Base-by-base conservation (phyloP, 305 asterid species). In the Coffea humblotiana region DNA sequence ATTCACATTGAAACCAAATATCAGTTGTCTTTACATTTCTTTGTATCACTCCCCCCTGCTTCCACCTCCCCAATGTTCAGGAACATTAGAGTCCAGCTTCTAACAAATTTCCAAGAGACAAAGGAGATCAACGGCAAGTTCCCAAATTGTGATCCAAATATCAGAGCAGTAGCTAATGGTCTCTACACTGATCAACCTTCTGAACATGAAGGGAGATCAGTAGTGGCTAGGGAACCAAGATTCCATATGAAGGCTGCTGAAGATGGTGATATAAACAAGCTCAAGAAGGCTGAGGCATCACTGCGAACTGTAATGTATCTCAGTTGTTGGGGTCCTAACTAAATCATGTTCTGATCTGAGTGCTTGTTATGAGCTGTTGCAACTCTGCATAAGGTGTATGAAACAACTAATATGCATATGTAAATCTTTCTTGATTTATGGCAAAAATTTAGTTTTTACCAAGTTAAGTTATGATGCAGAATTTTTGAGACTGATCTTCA, bases 241-340 rank as follows among this genome's bases (percentile, higher is more conserved):
- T 25, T 54, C n/a, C 45, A 58, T 15, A 72, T n/a, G 52, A 23
- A 68, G 63, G 35, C 51, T 51, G 80, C 71, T 79, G 77, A 76
- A 77, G 84, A 48, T 29, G 76, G 64, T 29, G 32, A 67, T 40
- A 64, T 15, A 43, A 58, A 80, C 23, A 81, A 58, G 79, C 49
- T 68, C 18, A 83, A 79, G 52, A 75, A 67, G 72, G 80, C 87
- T 3, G 90, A 87, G 73, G 86, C 83, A 72, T 81, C 90, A 2
- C 82, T 87, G 8, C 72, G 86, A 74, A 82, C 81, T 72, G 85
- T 87, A 66, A 85, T 85, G 88, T 81, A 71, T 74, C 65, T 87
- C 77, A 85, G 90, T 78, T 87, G 83, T 71, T 87, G 90, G 88
- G 90, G 88, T 76, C 90, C 88, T 67, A 84, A 81, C 69, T 80